Base-by-base conservation (phyloP, 2,329 filamentous ascomycete species). In the Teratosphaeria epicoccoides region DNA sequence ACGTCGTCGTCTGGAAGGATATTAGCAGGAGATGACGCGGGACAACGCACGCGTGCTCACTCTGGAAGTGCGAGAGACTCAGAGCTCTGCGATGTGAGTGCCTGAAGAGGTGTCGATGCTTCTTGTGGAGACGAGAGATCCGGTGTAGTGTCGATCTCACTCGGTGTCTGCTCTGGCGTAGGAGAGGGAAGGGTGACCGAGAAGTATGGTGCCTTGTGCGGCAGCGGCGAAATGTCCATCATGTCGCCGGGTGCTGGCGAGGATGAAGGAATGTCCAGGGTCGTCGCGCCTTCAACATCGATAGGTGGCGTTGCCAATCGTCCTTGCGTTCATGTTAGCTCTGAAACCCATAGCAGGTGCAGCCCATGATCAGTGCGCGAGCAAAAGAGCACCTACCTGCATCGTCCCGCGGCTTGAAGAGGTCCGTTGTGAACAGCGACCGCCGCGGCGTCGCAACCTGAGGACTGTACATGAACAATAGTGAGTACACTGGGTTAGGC, bases 141-240 rank as follows among this genome's bases (percentile, higher is more conserved):
- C 24, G 61, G 56, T 20, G 61, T 60, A 53, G 60, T 58, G 44
- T 51, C 28, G 40, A 14, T 45, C 26, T 73, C 70, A 51, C 70
- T 68, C 6, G 71, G 67, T 3, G 73, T 76, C 25, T 67, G 62
- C 43, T 79, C 76, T 7, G 85, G 85, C 1, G 84, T 85, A 1
- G 88, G 87, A 25, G 87, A 90, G 25, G 81, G 78, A 50, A 88
- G 70, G 58, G 85, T 82, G 56, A 87, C 75, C 59, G 85, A 77
- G 57, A 76, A 73, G 68, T 70, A 76, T 11, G 85, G 78, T 25
- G 79, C 75, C 74, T 95, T 96, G 74, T 95, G 88, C 54, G 89
- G 90, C 40, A 97, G 73, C 37, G 93, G 91, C 44, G 91, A 96
- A 69, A 96, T 83, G 65, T 97, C 90, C 88, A 97, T 95, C 51